Evolutionary conservation across 2,329 filamentous ascomycete species (phyloP).

Genomic region (Colletotrichum navitas): DNA sequence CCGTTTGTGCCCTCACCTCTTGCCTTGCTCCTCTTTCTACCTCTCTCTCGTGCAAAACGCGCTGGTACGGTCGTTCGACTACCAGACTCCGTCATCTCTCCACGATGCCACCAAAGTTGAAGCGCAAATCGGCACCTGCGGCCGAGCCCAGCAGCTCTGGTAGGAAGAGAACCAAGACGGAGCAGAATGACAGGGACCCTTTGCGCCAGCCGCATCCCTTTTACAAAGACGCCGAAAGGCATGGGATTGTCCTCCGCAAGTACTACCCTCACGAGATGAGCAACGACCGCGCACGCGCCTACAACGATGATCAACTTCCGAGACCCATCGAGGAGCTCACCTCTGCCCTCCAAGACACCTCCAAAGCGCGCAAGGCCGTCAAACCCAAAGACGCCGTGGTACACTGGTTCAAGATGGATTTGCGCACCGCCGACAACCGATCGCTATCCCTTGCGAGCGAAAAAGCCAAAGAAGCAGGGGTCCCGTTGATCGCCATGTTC

Average conservation of each 20-base stretch:
- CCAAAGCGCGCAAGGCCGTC: slow-evolving; percentile 63
- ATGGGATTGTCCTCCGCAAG: slow-evolving; percentile 76
- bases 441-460: slow-evolving; percentile 75
- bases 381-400: slow-evolving; percentile 73
- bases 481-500: slow-evolving; percentile 83
- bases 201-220: slow-evolving; percentile 62
- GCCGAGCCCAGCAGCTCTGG: slow-evolving; percentile 44
- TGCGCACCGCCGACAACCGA: slow-evolving; percentile 81
- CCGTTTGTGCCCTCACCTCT: neutral
- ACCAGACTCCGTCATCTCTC: neutral
- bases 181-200: slow-evolving; percentile 47
- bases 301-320: slow-evolving; percentile 76
- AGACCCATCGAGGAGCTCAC: slow-evolving; percentile 80
- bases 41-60: neutral
- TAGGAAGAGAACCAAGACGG: slow-evolving; percentile 52
- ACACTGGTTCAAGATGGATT: slow-evolving; percentile 92
- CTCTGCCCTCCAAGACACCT: slow-evolving; percentile 71
- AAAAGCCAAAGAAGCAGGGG: slow-evolving; percentile 72
- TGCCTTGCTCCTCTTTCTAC: neutral
- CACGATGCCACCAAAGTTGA: slow-evolving; percentile 49
- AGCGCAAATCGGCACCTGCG: slow-evolving; percentile 46
- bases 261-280: slow-evolving; percentile 92
- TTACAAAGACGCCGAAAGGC: slow-evolving; percentile 59
- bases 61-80: neutral
- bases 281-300: slow-evolving; percentile 80